These are phyloP conservation scores for Chlorella sp. DNA, from an alignment of 139 green algal genomes.

Conservation along the genomic window DNA sequence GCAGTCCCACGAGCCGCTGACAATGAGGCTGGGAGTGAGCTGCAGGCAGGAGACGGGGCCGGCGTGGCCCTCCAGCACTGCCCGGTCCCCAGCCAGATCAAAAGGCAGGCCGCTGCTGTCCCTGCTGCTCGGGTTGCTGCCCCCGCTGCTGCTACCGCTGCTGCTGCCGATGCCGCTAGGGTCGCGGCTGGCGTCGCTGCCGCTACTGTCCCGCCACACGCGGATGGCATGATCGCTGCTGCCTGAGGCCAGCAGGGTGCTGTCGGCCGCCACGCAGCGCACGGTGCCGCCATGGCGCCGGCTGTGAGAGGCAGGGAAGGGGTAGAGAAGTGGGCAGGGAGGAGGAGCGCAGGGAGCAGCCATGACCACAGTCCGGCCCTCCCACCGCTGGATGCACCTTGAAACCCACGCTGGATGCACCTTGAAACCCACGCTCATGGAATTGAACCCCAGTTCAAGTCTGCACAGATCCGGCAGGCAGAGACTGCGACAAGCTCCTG, in stretches of 20 bases:
- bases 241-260: slow-evolving; percentile 50
- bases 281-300: slow-evolving; percentile 65
- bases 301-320: slow-evolving; percentile 24
- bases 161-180: background rate
- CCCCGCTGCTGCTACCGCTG: background rate
- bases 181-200: background rate
- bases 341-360: background rate
- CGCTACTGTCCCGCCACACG: slow-evolving; percentile 40
- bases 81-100: slow-evolving; percentile 46
- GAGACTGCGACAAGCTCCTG: background rate
- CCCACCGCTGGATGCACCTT: too few relatives aligned
- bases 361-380: too few relatives aligned
- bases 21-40: slow-evolving; percentile 42
- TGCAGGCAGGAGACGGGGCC: slow-evolving; percentile 68
- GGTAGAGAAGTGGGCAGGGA: background rate
- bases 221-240: slow-evolving; percentile 58
- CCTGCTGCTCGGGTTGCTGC: too few relatives aligned
- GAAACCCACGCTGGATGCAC: too few relatives aligned
- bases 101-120: slow-evolving; percentile 34
- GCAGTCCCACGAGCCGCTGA: slow-evolving; percentile 69
- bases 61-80: slow-evolving; percentile 61
- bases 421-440: too few relatives aligned
- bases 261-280: slow-evolving; percentile 65
- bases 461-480: too few relatives aligned
- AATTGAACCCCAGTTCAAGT: too few relatives aligned